These are phyloP conservation scores for Acorus calamus DNA, from an alignment of 106 monocot genomes.

Conservation along the genomic window DNA sequence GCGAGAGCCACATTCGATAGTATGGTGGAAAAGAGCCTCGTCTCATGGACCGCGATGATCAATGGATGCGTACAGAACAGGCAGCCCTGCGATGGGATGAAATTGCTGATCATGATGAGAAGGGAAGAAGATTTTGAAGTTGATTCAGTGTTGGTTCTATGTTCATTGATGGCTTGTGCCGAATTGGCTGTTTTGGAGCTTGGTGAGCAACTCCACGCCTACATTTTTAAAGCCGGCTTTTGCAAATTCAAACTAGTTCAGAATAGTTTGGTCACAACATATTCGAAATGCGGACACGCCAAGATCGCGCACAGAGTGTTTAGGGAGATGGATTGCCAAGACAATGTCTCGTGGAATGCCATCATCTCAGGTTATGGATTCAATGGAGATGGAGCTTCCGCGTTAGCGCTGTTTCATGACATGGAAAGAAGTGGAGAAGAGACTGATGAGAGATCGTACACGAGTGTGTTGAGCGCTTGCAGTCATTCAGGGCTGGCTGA, in stretches of 20 bases:
- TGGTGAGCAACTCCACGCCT: constrained; percentile 25
- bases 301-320: constrained; percentile 20
- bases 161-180: constrained; percentile 13
- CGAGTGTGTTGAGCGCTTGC: constrained; percentile 35
- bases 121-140: constrained; percentile 17
- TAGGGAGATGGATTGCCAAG: constrained; percentile 15
- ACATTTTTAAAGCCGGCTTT: constrained; percentile 26
- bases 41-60: constrained; percentile 46
- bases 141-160: constrained; percentile 22
- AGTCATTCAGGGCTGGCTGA: constrained; percentile 36
- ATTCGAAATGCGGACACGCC: constrained; percentile 32
- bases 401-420: constrained; percentile 22
- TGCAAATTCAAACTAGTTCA: constrained; percentile 5
- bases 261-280: constrained; percentile 30
- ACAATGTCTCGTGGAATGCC: constrained; percentile 30
- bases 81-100: constrained; percentile 16
- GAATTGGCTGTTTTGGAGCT: constrained; percentile 20
- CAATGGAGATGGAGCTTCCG: constrained; percentile 28
- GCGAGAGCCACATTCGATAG: constrained; percentile 21
- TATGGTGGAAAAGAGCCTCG: constrained; percentile 22
- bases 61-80: constrained; percentile 25
- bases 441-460: constrained; percentile 24
- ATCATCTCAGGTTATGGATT: constrained; percentile 38
- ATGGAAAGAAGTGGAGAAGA: constrained; percentile 25
- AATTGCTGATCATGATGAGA: constrained; percentile 32